Evolutionary conservation across 2,329 filamentous ascomycete genomes (phyloP), one percentile per base, ranked within the genome.

Genomic region (Myriosclerotinia duriaeana): DNA sequence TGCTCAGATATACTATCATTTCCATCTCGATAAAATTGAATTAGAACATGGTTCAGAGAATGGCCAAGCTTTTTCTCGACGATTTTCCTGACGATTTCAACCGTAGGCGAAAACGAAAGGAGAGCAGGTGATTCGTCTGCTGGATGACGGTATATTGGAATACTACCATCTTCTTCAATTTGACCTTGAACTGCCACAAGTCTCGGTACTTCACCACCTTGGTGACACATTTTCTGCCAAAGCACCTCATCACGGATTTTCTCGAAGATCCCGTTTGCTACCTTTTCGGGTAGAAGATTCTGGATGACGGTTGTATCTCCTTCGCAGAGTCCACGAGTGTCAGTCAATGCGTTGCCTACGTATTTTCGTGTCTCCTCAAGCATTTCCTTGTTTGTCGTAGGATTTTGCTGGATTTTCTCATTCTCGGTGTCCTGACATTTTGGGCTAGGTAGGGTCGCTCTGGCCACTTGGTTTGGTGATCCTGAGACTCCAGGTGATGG

Each of bases 1-100:
- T 99, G 95, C 76, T 99, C 95, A 0, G 92, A 95, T 69, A 99
- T 99, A 76, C 92, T 92, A 78, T 99, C 95, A 58, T 86, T 87
- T 3, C 94, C 92, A 71, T 85, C 84, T n/a, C 95, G 91, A 75
- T 99, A 99, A 67, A 93, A 85, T 75, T 99, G 95, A 55, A 99
- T 96, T 58, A 99, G 80, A 1, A 89, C 93, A 76, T 99, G 95
- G 74, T 99, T 99, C 53, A 99, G 79, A 0, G 85, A 80, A 74
- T 98, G 95, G 0, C 91, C 89, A 1, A 96, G 83, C 20, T 86
- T 80, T 66, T 84, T 82, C 76, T 97, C 92, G 0, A 92, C 89
- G 65, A 84, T 83, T 17, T 79, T 77, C 67, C 89, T 88, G 67
- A 98, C 88, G 46, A 82, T 79, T 22, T 87, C 79, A 0, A 98